Conservation (phyloP, 1,284 basidiomycete genomes). For the Lentinula novae-zelandiae region DNA sequence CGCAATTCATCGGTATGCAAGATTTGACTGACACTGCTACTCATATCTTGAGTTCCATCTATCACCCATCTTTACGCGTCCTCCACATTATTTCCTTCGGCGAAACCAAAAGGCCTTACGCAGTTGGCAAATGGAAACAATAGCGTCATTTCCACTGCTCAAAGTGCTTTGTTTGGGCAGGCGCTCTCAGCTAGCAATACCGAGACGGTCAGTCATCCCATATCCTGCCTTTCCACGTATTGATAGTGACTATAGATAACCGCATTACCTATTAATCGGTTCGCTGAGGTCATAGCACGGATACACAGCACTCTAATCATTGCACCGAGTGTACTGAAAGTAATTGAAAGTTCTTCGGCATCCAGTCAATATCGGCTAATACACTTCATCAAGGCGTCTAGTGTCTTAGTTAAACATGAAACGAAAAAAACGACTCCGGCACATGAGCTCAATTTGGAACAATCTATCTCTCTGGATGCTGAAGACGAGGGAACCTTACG, state of each 20-base stretch:
- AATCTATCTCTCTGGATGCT: conserved; percentile 14
- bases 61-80: neutral
- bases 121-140: neutral
- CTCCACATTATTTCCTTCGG: neutral
- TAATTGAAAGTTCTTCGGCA: neutral
- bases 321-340: conserved; percentile 17
- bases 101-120: neutral
- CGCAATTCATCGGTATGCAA: neutral
- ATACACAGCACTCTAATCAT: conserved; percentile 34
- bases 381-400: neutral
- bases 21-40: neutral
- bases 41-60: neutral
- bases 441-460: conserved; percentile 2
- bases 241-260: neutral
- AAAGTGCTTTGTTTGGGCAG: conserved; percentile 2
- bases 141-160: neutral
- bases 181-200: neutral
- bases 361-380: neutral
- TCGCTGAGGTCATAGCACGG: conserved; percentile 33
- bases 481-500: conserved; percentile 14
- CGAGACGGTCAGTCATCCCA: neutral
- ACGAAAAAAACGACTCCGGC: neutral
- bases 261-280: conserved; percentile 17
- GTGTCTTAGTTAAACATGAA: neutral
- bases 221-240: neutral